Evolutionary conservation across 2,329 filamentous ascomycete genomes (phyloP), one percentile per base, ranked within the genome.

Genomic region (Fusarium papillatum): DNA sequence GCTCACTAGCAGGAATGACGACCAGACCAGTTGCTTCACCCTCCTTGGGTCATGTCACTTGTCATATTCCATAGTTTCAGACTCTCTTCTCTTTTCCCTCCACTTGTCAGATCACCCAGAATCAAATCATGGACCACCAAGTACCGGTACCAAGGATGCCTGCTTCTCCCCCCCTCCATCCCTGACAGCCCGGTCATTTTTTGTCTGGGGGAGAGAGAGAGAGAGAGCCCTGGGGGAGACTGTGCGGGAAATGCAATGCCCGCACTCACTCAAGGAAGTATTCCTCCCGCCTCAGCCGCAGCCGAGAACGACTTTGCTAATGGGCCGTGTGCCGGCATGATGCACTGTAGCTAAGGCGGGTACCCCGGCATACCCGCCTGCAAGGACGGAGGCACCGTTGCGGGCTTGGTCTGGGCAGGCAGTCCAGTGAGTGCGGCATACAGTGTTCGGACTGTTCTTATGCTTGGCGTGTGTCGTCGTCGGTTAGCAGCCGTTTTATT

Each of bases 311-410:
- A 72, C 64, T 29, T 64, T 64, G 8, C 4, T 5, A 31, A 55
- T 55, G 11, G 53, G 43, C 53, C 64, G 41, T 68, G 11, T 41
- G 39, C 13, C 31, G n/a, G 14, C 6, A 57, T 43, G 62, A 61
- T 29, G 50, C 48, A 72, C 74, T 55, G 66, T 73, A 62, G 22
- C 41, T 36, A 61, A 41, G 61, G 61, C 60, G 36, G 64, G 50
- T 57, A 66, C 63, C 43, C 77, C 72, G 77, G 77, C 76, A 76
- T 77, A 78, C 61, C 76, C 70, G 77, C 77, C 77, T 78, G 77
- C 72, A 75, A 59, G 29, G 68, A 66, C 68, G 69, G 71, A 64
- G 69, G 77, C 76, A 67, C 70, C 60, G 66, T 75, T 75, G 57
- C 39, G 53, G 48, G 38, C 34, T 64, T 70, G 55, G 53, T 66